phyloP scores from a whole-genome alignment of 1,284 basidiomycete genomes.

The Apiotrichum gamsii region DNA sequence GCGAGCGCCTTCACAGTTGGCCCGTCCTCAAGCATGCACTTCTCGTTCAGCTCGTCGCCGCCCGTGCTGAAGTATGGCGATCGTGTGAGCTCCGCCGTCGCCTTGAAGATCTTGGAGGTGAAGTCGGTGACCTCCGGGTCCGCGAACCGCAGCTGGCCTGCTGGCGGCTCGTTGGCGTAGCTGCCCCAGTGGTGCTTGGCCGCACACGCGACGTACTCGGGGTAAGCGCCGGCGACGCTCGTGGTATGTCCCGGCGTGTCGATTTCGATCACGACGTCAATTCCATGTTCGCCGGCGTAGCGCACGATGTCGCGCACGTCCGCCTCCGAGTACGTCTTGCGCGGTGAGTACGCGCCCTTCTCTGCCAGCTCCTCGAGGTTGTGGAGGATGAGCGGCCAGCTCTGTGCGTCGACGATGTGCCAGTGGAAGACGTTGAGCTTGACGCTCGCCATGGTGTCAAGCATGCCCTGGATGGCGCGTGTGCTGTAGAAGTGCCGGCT shows the following conservation, averaged over 20 bases:
- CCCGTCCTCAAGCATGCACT: slow-evolving; percentile 61
- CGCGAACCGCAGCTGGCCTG: slow-evolving; percentile 71
- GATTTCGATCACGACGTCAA: slow-evolving; percentile 69
- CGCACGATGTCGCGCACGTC: slow-evolving; percentile 61
- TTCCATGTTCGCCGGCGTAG: slow-evolving; percentile 71
- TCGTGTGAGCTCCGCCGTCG: slow-evolving; percentile 18
- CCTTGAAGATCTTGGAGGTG: slow-evolving; percentile 50
- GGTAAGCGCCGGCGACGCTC: slow-evolving; percentile 58
- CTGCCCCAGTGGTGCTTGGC: slow-evolving; percentile 56
- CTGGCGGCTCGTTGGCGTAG: slow-evolving; percentile 57
- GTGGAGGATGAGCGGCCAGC: slow-evolving; percentile 65
- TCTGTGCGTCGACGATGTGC: slow-evolving; percentile 31
- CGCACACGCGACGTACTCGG: slow-evolving; percentile 68
- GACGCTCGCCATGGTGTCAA: slow-evolving; percentile 80
- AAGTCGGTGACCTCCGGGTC: slow-evolving; percentile 51
- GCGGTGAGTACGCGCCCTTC: slow-evolving; percentile 63
- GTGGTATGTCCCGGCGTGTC: slow-evolving; percentile 67
- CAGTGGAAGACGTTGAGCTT: slow-evolving; percentile 55
- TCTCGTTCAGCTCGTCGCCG: slow-evolving; percentile 71
- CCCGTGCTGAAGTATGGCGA: slow-evolving; percentile 65
- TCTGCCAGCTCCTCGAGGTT: slow-evolving; percentile 58
- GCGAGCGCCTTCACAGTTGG: slow-evolving; percentile 55
- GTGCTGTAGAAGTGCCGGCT: slow-evolving; percentile 29
- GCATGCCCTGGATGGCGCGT: slow-evolving; percentile 43
- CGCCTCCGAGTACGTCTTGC: slow-evolving; percentile 55